A percentile compares a stretch with the other conserved stretches of the same genome.
Evolutionary conservation across 2,329 filamentous ascomycete species (phyloP).

Genomic region (Talaromyces sp.): DNA sequence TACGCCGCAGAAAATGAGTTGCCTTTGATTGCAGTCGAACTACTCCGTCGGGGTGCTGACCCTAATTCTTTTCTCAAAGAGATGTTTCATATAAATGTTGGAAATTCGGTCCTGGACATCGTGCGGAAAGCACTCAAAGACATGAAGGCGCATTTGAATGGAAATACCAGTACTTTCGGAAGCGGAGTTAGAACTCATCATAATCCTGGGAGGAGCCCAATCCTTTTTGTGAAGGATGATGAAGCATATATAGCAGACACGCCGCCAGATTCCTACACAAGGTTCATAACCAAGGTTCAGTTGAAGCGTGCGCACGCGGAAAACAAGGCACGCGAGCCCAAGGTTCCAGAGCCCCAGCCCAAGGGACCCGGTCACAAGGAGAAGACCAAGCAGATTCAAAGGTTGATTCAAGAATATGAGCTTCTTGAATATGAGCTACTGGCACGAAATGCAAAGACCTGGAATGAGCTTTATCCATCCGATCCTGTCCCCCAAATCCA

Average conservation of each 20-base stretch:
- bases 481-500: not conserved
- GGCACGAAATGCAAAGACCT: conserved; percentile 66
- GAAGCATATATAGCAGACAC: conserved; percentile 55
- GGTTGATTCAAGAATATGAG: conserved; percentile 57
- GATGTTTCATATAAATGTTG: conserved; percentile 30
- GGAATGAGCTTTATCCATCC: conserved; percentile 64
- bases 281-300: conserved; percentile 54
- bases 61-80: conserved; percentile 58
- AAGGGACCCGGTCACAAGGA: conserved; percentile 33
- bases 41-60: conserved; percentile 68
- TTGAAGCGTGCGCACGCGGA: conserved; percentile 38
- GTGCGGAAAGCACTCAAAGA: conserved; percentile 57
- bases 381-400: conserved; percentile 60
- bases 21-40: conserved; percentile 55
- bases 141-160: conserved; percentile 50
- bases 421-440: conserved; percentile 59
- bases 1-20: conserved; percentile 59
- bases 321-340: not conserved
- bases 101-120: conserved; percentile 60
- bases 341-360: conserved; percentile 12
- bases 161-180: conserved; percentile 20
- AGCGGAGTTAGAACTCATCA: not conserved
- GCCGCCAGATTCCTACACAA: conserved; percentile 60
- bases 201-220: not conserved
- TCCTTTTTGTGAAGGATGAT: conserved; percentile 45